Percentiles rank a stretch among this genome's conserved stretches.
These are phyloP conservation scores for Cardiospermum halicacabum DNA, from an alignment of 345 rosid genomes.

Conservation along the genomic window DNA sequence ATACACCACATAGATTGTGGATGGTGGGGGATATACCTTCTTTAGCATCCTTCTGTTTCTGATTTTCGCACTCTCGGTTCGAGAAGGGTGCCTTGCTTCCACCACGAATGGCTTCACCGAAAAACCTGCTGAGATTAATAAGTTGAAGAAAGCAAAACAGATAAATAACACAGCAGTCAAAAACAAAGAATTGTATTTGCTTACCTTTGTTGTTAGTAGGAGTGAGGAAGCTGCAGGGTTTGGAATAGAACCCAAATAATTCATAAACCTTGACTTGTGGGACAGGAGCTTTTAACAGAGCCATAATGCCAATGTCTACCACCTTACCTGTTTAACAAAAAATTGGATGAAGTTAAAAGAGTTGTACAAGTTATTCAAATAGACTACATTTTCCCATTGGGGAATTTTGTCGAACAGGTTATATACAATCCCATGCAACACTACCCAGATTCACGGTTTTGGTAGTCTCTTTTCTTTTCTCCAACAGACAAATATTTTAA, in stretches of 20 bases:
- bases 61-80: constrained; percentile 64
- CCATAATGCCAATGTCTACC: constrained; percentile 20
- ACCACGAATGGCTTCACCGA: constrained; percentile 31
- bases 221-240: constrained; percentile 14
- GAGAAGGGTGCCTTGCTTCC: constrained; percentile 44
- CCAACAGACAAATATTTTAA: no score
- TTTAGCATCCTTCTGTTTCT: constrained; percentile 55
- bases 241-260: constrained; percentile 21
- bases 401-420: constrained; percentile 30
- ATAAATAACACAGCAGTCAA: neutral
- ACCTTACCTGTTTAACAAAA: constrained; percentile 5
- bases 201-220: constrained; percentile 23
- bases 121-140: constrained; percentile 21
- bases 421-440: neutral
- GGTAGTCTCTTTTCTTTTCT: no score
- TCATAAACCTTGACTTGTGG: constrained; percentile 28
- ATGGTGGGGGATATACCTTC: constrained; percentile 47
- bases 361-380: neutral
- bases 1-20: no score
- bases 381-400: neutral
- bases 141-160: neutral
- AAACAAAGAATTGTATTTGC: constrained; percentile 7
- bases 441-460: no score
- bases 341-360: neutral
- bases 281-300: constrained; percentile 15